Percentiles rank a stretch among this genome's conserved stretches.
These are phyloP conservation scores for Candida corydali DNA, from an alignment of 805 yeast species.

Conservation along the genomic window DNA sequence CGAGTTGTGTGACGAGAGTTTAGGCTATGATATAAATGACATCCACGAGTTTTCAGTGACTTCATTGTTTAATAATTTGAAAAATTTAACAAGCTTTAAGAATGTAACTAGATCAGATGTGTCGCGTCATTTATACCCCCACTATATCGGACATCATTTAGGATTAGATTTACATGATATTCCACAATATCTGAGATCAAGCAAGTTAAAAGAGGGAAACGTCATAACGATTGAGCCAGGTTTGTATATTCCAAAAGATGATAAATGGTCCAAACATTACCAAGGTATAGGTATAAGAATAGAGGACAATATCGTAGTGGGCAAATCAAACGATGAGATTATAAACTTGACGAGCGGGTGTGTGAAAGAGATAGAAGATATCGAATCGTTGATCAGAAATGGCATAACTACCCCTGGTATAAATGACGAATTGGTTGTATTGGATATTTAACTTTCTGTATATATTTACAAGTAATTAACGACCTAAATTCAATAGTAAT, in stretches of 20 bases:
- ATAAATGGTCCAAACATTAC: slow-evolving; percentile 71
- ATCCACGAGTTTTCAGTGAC: slow-evolving; percentile 68
- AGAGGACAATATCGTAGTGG: slow-evolving; percentile 89
- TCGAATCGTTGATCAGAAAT: slow-evolving; percentile 53
- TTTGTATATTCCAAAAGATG: slow-evolving; percentile 74
- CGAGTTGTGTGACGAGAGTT: slow-evolving; percentile 53
- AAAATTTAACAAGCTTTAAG: slow-evolving; percentile 64
- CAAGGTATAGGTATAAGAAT: slow-evolving; percentile 90
- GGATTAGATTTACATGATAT: slow-evolving; percentile 90
- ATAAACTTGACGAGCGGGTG: slow-evolving; percentile 70
- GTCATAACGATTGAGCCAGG: slow-evolving; percentile 97
- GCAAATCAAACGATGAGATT: slow-evolving; percentile 48
- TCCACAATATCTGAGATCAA: slow-evolving; percentile 58
- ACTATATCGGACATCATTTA: slow-evolving; percentile 90
- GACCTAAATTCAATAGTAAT: slow-evolving; percentile 61
- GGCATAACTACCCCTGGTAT: slow-evolving; percentile 50
- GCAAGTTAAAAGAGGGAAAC: slow-evolving; percentile 58
- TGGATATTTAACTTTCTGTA: slow-evolving; percentile 16
- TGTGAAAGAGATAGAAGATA: slow-evolving; percentile 78
- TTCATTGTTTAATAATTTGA: slow-evolving; percentile 57
- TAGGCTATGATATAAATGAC: slow-evolving; percentile 59
- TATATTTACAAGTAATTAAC: slow-evolving; percentile 6
- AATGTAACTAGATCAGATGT: slow-evolving; percentile 49
- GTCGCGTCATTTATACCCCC: slow-evolving; percentile 67
- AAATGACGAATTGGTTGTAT: slow-evolving; percentile 30